Base-by-base conservation (phyloP, 768 basidiomycete genomes). In the Favolaschia claudopus region DNA sequence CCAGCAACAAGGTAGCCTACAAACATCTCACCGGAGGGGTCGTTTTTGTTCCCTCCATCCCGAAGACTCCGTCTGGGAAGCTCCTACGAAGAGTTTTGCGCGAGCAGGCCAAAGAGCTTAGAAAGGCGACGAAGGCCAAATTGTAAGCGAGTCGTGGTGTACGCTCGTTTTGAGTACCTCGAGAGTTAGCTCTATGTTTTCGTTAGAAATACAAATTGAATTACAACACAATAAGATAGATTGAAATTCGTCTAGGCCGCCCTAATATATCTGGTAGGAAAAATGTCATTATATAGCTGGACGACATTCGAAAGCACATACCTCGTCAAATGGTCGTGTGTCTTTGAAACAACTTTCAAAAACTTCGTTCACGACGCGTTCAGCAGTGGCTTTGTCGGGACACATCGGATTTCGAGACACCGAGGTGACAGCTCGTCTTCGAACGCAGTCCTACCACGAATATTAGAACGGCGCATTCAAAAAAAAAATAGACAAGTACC, bases 291-390 rank as follows among this genome's bases (percentile, higher is more conserved):
- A 47, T 19, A 22, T 29, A n/a, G 28, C 27, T 9, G 28, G 17
- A 49, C 29, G 20, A 34, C 14, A 28, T 47, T 24, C 14, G 44
- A 32, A 22, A 43, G n/a, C 4, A 60, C 70, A 52, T 66, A 93
- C 94, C 89, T 99, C 96, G 72, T 99, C 97, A 72, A 98, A 99
- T 9, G 97, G 96, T 62, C 96, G 77, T 7, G 96, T 98, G 71
- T 99, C 97, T 33, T 84, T 89, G 75, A 93, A 95, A 73, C 96
- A 99, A 65, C 93, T 95, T 69, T 95, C 95, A 91, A 93, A 99
- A 31, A 96, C 96, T 72, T 97, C 93, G 64, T 98, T 97, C 42
- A 99, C 96, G 1, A 88, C 95, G 55, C 84, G 83, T 72, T 95
- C 94, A 13, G 96, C 96, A 24, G 90, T 79, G 6, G 82, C 91